Evolutionary conservation across 2,329 filamentous ascomycete genomes (phyloP).

Genomic region (Arthroderma sp.): DNA sequence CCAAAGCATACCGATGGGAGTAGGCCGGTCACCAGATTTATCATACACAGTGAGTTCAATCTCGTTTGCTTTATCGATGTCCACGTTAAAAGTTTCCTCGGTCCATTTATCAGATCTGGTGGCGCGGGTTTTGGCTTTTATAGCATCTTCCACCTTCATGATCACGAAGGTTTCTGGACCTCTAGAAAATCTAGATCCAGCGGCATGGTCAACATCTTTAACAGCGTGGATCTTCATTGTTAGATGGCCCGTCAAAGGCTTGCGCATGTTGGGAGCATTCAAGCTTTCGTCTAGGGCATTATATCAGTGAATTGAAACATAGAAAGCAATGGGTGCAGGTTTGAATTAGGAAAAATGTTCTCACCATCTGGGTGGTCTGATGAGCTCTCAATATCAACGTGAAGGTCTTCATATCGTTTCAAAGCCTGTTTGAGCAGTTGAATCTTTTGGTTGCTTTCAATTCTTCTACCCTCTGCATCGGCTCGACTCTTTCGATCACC

Average conservation of each 20-base stretch:
- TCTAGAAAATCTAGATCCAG: slow-evolving; percentile 68
- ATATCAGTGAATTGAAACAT: not conserved
- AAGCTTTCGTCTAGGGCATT: slow-evolving; percentile 70
- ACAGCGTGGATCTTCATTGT: slow-evolving; percentile 77
- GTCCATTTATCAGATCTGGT: slow-evolving; percentile 84
- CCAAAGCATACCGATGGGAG: slow-evolving; percentile 93
- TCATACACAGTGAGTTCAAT: slow-evolving; percentile 97
- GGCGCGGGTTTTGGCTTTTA: slow-evolving; percentile 75
- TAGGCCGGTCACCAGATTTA: slow-evolving; percentile 77
- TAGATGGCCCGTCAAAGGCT: slow-evolving; percentile 86
- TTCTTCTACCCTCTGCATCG: slow-evolving; percentile 76
- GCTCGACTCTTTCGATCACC: slow-evolving; percentile 90
- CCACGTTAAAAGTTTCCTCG: slow-evolving; percentile 78
- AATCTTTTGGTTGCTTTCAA: slow-evolving; percentile 97
- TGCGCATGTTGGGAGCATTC: slow-evolving; percentile 86
- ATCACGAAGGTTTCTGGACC: slow-evolving; percentile 92
- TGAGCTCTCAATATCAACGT: slow-evolving; percentile 74
- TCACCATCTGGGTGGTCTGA: slow-evolving; percentile 69
- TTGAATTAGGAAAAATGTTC: slow-evolving; percentile 22
- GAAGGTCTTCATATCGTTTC: slow-evolving; percentile 92
- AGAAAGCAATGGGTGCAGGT: not conserved
- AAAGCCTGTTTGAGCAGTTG: slow-evolving; percentile 88
- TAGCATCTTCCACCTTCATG: slow-evolving; percentile 89
- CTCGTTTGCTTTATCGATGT: slow-evolving; percentile 97
- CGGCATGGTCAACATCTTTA: slow-evolving; percentile 87